phyloP scores from a whole-genome alignment of 139 green algal genomes.

The Chlorella sp. region DNA sequence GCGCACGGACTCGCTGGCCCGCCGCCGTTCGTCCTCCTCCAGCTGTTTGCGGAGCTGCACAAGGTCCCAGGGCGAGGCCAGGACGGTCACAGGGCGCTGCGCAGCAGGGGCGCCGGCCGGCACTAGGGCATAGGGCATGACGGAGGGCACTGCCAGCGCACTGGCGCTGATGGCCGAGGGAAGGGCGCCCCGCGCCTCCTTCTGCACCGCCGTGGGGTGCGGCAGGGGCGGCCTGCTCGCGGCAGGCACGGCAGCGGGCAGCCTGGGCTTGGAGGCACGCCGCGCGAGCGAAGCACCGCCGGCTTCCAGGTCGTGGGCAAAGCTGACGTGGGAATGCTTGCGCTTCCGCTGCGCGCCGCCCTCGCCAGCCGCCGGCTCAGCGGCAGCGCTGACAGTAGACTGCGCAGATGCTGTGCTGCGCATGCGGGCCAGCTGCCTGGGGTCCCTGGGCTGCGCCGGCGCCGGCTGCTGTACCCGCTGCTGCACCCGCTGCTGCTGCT shows the following conservation, averaged over 20 bases:
- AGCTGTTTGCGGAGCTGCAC: constrained; percentile 6
- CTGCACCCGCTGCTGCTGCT: no score
- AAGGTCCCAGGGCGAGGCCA: background rate
- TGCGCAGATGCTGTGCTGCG: no score
- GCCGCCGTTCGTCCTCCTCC: constrained; percentile 23
- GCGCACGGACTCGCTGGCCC: no score
- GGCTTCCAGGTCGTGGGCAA: constrained; percentile 19
- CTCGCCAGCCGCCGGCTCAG: background rate
- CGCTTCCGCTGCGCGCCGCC: background rate
- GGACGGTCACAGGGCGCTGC: background rate
- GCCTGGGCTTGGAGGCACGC: background rate
- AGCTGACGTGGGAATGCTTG: constrained; percentile 8
- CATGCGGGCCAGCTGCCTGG: background rate
- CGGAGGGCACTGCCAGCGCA: background rate
- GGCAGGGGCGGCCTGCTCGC: constrained; percentile 1
- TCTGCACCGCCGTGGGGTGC: constrained; percentile 4
- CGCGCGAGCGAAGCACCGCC: background rate
- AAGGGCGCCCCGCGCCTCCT: constrained; percentile 7
- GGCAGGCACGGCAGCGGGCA: background rate
- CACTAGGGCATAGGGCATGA: constrained; percentile 3
- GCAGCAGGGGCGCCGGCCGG: background rate
- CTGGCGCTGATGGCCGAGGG: background rate
- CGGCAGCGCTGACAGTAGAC: background rate
- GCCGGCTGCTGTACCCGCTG: background rate
- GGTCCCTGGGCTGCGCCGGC: background rate